Evolutionary conservation across 768 basidiomycete species (phyloP), one percentile per base, ranked within the genome.

Genomic region (Chalciporus chontae): DNA sequence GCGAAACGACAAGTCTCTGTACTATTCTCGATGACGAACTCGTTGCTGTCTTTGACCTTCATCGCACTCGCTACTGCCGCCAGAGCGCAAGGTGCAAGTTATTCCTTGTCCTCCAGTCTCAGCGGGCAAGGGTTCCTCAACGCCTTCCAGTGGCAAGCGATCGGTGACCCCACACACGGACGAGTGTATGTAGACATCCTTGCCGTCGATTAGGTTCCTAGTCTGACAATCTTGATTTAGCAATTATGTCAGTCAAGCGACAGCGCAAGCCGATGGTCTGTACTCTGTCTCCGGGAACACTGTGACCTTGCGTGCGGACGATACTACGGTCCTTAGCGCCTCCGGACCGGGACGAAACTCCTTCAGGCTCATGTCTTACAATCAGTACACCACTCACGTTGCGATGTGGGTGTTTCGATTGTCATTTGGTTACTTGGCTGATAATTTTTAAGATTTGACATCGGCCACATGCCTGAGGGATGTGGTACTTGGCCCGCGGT

Each of bases 181-280:
- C 64, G 66, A 29, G 66, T 68, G 65, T 66, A 53, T 21, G 66
- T 47, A n/a, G 29, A 6, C 2, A 4, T 13, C 9, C 17, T 29
- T 10, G 11, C 26, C 19, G 1, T 47, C 23, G 11, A 15, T 24
- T 11, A 6, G 10, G 1, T 8, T 8, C 21, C 15, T 45, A 7
- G 14, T 41, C 45, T 57, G 13, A 54, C 18, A 8, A 5, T 10
- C 18, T 21, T 21, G 34, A 27, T 18, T 2, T 34, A 77, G 73
- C 32, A 71, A 73, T 50, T 79, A 79, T 50, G 73, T 80, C 48
- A 54, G 60, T 52, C 65, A 75, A 47, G 62, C 64, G 2, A 81
- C 79, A 0, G 85, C 86, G 0, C 51, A 70, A 21, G 65, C 69
- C 11, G 62, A 75, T 43, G 84, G 86, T 56, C 61, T 89, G 43